phyloP scores from a whole-genome alignment of 345 rosid species.

The Arabis hirsuta region DNA sequence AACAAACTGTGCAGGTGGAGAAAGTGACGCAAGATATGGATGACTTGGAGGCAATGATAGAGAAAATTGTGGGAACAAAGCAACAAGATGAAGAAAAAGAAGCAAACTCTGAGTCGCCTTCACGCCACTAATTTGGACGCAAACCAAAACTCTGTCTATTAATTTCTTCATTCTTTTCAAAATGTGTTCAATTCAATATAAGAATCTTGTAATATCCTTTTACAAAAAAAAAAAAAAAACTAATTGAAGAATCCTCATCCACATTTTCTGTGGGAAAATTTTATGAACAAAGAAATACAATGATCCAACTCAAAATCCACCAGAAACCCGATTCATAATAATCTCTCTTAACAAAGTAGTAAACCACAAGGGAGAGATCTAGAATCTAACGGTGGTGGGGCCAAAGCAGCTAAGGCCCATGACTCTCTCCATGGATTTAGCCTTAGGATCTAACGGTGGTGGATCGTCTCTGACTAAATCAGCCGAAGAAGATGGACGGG shows the following conservation, averaged over 20 bases:
- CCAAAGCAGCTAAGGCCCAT: conserved; percentile 38
- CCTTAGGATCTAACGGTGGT: neutral
- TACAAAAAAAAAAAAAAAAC: too few species aligned
- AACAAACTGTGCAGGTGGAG: conserved; percentile 50
- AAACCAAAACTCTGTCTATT: neutral
- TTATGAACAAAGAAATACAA: neutral
- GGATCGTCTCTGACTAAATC: conserved; percentile 6
- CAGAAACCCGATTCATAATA: neutral
- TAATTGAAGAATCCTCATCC: neutral
- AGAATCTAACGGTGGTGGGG: conserved; percentile 38
- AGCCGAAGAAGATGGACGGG: conserved; percentile 24
- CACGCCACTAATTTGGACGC: conserved; percentile 27
- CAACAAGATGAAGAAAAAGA: conserved; percentile 28
- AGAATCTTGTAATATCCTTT: too few species aligned
- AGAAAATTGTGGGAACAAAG: conserved; percentile 40
- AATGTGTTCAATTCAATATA: too few species aligned
- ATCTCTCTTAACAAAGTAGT: too few species aligned
- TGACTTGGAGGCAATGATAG: conserved; percentile 59
- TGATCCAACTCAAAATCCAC: neutral
- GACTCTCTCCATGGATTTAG: conserved; percentile 34
- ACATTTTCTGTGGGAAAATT: neutral
- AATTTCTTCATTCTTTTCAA: conserved; percentile 5
- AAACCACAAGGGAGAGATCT: neutral
- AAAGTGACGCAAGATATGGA: conserved; percentile 56
- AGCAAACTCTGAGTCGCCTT: conserved; percentile 33